Conservation (phyloP, 371 early-diverging fungal genomes). For the Mortierella sp. region DNA sequence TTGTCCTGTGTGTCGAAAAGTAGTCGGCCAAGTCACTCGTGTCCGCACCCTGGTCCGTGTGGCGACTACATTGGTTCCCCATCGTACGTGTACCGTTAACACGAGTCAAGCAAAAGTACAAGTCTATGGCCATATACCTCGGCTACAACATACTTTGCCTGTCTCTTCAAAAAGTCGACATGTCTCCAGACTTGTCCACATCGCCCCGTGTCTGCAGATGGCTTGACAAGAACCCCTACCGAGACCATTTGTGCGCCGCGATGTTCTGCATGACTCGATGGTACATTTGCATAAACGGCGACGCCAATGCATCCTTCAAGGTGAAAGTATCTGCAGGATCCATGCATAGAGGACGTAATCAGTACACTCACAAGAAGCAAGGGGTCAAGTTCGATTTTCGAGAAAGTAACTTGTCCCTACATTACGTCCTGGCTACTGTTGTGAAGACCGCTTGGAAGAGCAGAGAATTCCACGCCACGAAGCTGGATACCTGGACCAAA, state of each 20-base stretch:
- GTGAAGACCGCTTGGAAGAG: slow-evolving; percentile 72
- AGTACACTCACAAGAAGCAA: no score
- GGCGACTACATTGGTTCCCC: slow-evolving; percentile 12
- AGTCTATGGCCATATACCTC: not conserved
- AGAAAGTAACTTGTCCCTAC: slow-evolving; percentile 42
- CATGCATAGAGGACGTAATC: not conserved
- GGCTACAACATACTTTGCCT: slow-evolving; percentile 30
- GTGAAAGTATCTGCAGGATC: slow-evolving; percentile 60
- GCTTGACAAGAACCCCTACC: slow-evolving; percentile 64
- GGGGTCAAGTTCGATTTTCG: no score
- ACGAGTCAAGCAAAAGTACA: no score
- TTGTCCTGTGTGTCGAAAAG: slow-evolving; percentile 17
- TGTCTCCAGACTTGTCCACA: slow-evolving; percentile 66
- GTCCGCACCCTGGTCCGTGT: slow-evolving; percentile 17
- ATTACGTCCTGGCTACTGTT: slow-evolving; percentile 61
- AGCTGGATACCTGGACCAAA: slow-evolving; percentile 59
- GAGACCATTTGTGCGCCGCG: slow-evolving; percentile 69
- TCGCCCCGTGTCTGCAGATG: slow-evolving; percentile 57
- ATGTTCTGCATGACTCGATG: slow-evolving; percentile 46
- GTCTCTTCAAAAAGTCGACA: slow-evolving; percentile 51
- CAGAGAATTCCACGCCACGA: slow-evolving; percentile 66
- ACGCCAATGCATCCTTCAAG: slow-evolving; percentile 60
- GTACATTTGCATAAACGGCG: slow-evolving; percentile 60
- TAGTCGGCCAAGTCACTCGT: slow-evolving; percentile 13
- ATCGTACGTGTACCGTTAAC: no score